Evolutionary conservation across 176 grass and related monocot genomes (phyloP), one percentile per base, ranked within the genome.

Genomic region (Pharus latifolius): DNA sequence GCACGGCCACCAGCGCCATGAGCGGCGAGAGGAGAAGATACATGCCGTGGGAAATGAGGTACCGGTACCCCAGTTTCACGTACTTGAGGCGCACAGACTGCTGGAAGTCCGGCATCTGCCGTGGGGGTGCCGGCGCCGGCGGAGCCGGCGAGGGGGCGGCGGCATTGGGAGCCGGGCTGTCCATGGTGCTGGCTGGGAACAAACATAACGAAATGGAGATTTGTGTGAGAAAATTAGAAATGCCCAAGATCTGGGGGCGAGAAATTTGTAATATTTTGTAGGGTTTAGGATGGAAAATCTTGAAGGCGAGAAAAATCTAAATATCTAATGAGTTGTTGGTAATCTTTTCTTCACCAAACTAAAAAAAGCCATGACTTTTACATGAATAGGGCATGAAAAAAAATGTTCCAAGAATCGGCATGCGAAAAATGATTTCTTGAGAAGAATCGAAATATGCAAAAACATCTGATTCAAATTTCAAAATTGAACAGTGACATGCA

Each of bases 81-180:
- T 97, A 97, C 69, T 97, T 97, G 65, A 97, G 93, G 49, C 84
- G 73, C 50, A 97, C 93, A 0, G 93, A 92, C 91, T 97, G 93
- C 71, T 56, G 89, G 86, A 97, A 97, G 46, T 92, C 89, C 22
- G 93, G 93, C 28, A 96, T 46, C 13, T 43, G 73, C 27, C 75
- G 88, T 12, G 73, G 75, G 64, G 61, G 66, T 56, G 27, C 7
- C 2, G 60, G 40, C 30, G 22, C 51, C 20, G 56, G 2, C 24
- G 62, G 19, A 63, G 54, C 3, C 10, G 61, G 1, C 13, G 35
- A 24, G 14, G 42, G 32, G 7, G 48, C 15, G 34, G 31, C 17
- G 35, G 38, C 58, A 70, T 80, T 73, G 64, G 74, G 69, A 51
- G 73, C 58, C 2, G 83, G 67, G 19, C 63, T 31, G 41, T 70